Base-by-base conservation (phyloP, 2,329 filamentous ascomycete genomes). In the Microdochium bolleyi region DNA sequence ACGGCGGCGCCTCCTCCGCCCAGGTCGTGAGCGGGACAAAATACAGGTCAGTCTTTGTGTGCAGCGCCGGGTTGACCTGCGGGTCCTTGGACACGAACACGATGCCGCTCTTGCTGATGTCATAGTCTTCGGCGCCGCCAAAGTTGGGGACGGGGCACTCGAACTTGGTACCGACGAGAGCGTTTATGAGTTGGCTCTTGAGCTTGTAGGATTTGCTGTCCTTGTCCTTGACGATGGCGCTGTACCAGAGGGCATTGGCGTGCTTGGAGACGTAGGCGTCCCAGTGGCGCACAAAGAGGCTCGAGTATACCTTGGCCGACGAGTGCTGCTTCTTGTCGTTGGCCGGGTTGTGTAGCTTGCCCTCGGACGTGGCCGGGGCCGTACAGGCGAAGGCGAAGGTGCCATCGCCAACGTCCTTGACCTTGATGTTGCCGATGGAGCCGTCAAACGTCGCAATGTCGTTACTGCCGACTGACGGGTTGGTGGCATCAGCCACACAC, bases 1-100 rank as follows among this genome's bases (percentile, higher is more conserved):
- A 54, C 24, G 76, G 72, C 56, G 83, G 67, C 64, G 76, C 63
- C 52, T 67, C 58, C 51, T 83, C 76, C 4, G 74, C 68, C 62
- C 87, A 91, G 3, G 76, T 80, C 50, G 75, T 72, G 30, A 91
- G 72, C 0, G 84, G 79, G 3, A 88, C 78, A 49, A 85, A 82
- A 68, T 94, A 95, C 30, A 95, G 78, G 62, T 94, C 88, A 0
- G 86, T 86, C 62, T 92, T 92, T 5, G 90, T 95, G 66, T 88
- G 83, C 53, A 87, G 79, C 0, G 88, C 88, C 2, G 81, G 83
- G 60, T 87, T 83, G 24, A 90, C 68, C 11, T 80, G 73, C 0
- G 87, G 87, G 60, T 91, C 88, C 59, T 89, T 89, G 9, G 88
- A 80, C 10, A 90, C 81, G 61, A 92, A 92, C 7, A 84, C 80